These are phyloP conservation scores for Cercospora canescens DNA, from an alignment of 2,329 filamentous ascomycete species.

Conservation along the genomic window DNA sequence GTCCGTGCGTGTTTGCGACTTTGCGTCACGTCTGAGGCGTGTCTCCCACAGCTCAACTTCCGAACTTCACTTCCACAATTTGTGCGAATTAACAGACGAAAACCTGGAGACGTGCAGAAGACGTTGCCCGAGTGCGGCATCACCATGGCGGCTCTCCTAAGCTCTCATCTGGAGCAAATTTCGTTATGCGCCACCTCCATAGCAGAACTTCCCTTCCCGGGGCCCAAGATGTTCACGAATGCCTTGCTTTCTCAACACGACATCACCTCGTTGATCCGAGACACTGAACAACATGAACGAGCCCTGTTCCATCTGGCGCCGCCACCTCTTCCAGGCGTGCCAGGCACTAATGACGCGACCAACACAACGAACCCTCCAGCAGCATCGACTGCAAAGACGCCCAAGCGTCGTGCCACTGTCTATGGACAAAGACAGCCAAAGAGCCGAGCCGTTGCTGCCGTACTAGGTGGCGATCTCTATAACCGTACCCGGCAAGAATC, in stretches of 20 bases:
- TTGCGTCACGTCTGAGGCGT: background rate
- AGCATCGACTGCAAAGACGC: conserved; percentile 16
- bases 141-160: conserved; percentile 42
- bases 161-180: conserved; percentile 53
- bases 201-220: conserved; percentile 64
- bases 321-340: conserved; percentile 53
- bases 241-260: conserved; percentile 80
- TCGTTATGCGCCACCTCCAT: conserved; percentile 51
- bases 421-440: conserved; percentile 54
- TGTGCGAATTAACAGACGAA: background rate
- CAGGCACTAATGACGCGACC: conserved; percentile 41
- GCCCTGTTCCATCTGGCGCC: conserved; percentile 91
- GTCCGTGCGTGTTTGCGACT: conserved; percentile 3
- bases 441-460: conserved; percentile 84
- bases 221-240: conserved; percentile 93
- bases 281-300: conserved; percentile 91
- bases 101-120: background rate
- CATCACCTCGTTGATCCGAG: conserved; percentile 90
- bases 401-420: conserved; percentile 50
- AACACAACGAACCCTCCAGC: conserved; percentile 13
- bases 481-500: conserved; percentile 68
- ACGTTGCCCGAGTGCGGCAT: background rate
- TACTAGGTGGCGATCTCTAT: conserved; percentile 84
- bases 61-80: background rate
- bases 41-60: background rate